Conservation (phyloP, 441 rosid genomes). For the Populus trichocarpa region DNA sequence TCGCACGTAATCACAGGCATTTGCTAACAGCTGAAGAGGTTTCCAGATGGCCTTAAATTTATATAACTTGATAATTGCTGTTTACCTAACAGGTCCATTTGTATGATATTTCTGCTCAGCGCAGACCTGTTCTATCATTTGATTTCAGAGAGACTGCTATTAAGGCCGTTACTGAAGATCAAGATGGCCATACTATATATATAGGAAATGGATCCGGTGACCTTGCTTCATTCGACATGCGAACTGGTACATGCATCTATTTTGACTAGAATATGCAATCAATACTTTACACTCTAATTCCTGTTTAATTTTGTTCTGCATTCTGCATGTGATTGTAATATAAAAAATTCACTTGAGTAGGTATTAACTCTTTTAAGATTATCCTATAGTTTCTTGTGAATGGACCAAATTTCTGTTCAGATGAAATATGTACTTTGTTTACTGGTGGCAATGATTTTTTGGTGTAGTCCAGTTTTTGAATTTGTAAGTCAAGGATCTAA, state of each 20-base stretch:
- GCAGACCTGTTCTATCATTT: constrained; percentile 81
- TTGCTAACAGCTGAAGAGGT: neutral
- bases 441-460: neutral
- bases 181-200: constrained; percentile 74
- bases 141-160: constrained; percentile 83
- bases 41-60: neutral
- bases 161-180: constrained; percentile 65
- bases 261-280: neutral
- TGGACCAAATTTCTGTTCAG: too few species aligned
- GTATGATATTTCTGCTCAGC: constrained; percentile 84
- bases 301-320: neutral
- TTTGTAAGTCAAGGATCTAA: neutral
- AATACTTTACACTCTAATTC: too few species aligned
- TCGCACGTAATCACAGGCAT: neutral
- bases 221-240: constrained; percentile 80
- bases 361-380: too few species aligned
- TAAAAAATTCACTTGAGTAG: too few species aligned
- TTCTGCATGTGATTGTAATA: too few species aligned
- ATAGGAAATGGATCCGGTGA: constrained; percentile 90
- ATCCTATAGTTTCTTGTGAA: too few species aligned
- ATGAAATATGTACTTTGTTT: too few species aligned
- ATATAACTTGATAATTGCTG: neutral
- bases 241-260: constrained; percentile 51
- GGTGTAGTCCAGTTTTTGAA: neutral
- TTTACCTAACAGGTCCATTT: constrained; percentile 64